Evolutionary conservation across 1,139 yeast genomes (phyloP), one percentile per base, ranked within the genome.

Genomic region (Taiozyma onychis): DNA sequence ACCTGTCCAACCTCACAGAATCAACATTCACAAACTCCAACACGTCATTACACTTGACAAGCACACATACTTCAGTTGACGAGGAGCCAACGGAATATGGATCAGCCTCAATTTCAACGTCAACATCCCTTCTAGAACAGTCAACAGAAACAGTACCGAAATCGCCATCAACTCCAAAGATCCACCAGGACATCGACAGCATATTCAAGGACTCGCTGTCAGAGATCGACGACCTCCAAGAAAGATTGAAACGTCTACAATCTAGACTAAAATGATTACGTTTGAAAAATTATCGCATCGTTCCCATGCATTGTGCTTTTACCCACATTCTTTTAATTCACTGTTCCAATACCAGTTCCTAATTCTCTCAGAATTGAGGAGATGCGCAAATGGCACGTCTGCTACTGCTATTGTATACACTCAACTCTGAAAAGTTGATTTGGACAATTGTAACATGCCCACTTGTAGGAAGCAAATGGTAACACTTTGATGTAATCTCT

Each of bases 201-300:
- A 67, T 79, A 54, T 80, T 79, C 63, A 66, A 72, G 56, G 81
- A 82, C 2, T 66, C 81, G 8, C 66, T 80, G 47, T 67, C 67
- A 16, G 75, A 73, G 57, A 72, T 81, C 57, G 80, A 78, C 51
- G 70, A 68, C 48, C 65, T 80, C 45, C 58, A 54, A 21, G 54
- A 56, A 37, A 52, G 48, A 46, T 37, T 60, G 22, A 53, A 49
- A 39, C 32, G 47, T 27, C 48, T 61, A 18, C 51, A 53, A 41
- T 51, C 51, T 21, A 48, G 18, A 24, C 28, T 39, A 14, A 24
- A 39, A 24, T 39, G 28, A 39, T 14, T 37, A 37, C 14, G 24
- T 18, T 37, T 18, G 41, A 37, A 9, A 18, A 18, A 13, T 13
- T 37, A 32, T n/a, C 8, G 16, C 18, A 18, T 18, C 41, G 18